Evolutionary conservation across 192 early-diverging fungal genomes (phyloP).

Genomic region (Entomortierella parvispora): DNA sequence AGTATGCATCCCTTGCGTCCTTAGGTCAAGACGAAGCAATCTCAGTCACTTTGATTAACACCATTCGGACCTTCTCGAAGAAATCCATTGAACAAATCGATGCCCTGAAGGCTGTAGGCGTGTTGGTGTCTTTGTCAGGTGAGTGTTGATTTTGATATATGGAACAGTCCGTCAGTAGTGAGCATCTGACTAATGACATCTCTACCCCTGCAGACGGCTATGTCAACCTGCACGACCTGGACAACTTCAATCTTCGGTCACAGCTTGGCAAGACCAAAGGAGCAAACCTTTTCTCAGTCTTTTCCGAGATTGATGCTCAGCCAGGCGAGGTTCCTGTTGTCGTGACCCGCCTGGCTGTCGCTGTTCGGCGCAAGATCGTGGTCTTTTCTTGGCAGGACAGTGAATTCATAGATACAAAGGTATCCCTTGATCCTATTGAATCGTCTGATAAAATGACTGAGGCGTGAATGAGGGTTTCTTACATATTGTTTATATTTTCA

Average conservation of each 20-base stretch:
- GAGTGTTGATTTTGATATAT: background rate
- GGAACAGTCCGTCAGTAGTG: background rate
- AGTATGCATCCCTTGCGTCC: background rate
- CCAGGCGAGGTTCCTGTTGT: constrained; percentile 73
- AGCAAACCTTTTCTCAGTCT: constrained; percentile 78
- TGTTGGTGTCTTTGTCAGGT: constrained; percentile 77
- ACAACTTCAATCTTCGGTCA: constrained; percentile 72
- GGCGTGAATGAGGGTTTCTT: background rate
- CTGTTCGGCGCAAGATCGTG: constrained; percentile 73
- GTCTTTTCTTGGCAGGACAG: constrained; percentile 82
- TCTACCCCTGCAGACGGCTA: constrained; percentile 64
- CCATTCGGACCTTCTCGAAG: constrained; percentile 75
- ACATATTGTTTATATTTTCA: background rate
- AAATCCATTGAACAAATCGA: constrained; percentile 78
- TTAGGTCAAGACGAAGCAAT: constrained; percentile 59
- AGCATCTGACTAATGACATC: background rate
- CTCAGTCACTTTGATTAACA: constrained; percentile 69
- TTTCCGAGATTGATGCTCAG: constrained; percentile 74
- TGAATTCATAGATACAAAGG: constrained; percentile 73
- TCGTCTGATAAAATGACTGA: too few relatives aligned
- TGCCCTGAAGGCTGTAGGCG: constrained; percentile 77
- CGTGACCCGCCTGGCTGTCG: constrained; percentile 78
- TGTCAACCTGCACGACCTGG: constrained; percentile 80
- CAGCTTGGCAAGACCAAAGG: constrained; percentile 80
- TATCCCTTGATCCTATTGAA: too few relatives aligned